Evolutionary conservation across 1,139 yeast species (phyloP), one percentile per base, ranked within the genome.

Genomic region (Yamadazyma membranifaciens): DNA sequence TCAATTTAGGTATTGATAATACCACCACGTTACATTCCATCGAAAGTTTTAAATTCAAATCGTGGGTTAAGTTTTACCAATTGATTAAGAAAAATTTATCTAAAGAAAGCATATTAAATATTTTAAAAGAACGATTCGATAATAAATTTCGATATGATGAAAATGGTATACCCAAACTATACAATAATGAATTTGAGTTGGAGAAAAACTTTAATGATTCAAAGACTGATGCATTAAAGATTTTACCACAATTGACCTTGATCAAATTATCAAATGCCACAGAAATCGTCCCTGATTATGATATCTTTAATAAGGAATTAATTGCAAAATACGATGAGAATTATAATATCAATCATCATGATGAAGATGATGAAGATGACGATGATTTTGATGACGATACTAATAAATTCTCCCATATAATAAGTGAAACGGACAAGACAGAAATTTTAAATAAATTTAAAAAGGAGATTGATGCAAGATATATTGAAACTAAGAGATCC

Each of bases 401-500:
- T 2, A 52, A 48, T 12, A 44, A 41, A 35, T 86, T 85, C 56
- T 71, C 83, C 1, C 81, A 75, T 45, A 73, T 91, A 4, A 62
- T 91, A 35, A 63, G 73, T 26, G 78, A 77, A 28, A 52, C 67
- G 10, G 87, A 86, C 44, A 82, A 81, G 56, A 73, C 73, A 17
- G 75, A 72, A 22, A 70, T 89, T 6, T 60, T 72, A 42, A 65
- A 71, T 45, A 80, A 81, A 51, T 85, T 88, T 63, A 82, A 83
- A 59, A 81, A 81, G 45, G 87, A 85, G 54, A 78, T 88, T 13
- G 96, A 91, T 57, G 81, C 92, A 4, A 74, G 83, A 37, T 92
- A 81, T 49, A 73, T 92, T 38, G 98, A 92, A 56, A 87, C 96
- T 15, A 87, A 83, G 56, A 73, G 95, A 45, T 81, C 92, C 4